These are phyloP conservation scores for Marsdenia floribunda DNA, from an alignment of 257 asterid species.

Conservation along the genomic window DNA sequence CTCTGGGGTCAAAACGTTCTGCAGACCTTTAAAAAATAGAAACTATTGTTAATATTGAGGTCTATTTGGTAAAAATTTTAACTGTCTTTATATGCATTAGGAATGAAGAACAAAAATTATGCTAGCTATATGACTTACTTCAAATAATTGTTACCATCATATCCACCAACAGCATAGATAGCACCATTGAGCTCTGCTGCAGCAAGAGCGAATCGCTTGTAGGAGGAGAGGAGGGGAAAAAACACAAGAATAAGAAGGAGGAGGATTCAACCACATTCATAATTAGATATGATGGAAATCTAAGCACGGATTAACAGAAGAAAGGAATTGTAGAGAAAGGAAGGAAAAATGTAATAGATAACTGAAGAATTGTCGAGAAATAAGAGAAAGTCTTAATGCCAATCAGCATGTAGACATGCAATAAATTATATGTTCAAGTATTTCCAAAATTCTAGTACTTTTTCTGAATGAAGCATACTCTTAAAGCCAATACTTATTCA, in stretches of 20 bases:
- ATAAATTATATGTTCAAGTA: not conserved
- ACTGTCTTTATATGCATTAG: not conserved
- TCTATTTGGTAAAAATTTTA: not conserved
- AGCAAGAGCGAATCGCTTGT: slow-evolving; percentile 74
- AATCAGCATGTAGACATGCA: not conserved
- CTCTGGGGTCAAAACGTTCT: slow-evolving; percentile 89
- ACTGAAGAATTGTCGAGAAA: not conserved
- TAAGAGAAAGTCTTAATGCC: not conserved
- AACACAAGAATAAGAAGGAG: too few relatives aligned
- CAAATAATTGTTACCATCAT: slow-evolving; percentile 53
- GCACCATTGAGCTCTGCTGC: slow-evolving; percentile 77
- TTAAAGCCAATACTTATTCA: not conserved
- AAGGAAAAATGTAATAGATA: not conserved
- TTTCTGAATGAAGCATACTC: not conserved
- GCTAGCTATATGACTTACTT: slow-evolving; percentile 38
- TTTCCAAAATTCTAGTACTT: not conserved
- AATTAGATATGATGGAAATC: not conserved
- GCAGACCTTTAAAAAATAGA: slow-evolving; percentile 46
- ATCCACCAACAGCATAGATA: slow-evolving; percentile 81
- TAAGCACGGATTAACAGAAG: not conserved
- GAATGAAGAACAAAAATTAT: not conserved
- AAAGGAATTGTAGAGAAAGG: not conserved
- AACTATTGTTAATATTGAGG: not conserved
- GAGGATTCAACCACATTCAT: not conserved
- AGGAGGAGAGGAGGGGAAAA: not conserved